Evolutionary conservation across 495 filamentous ascomycete genomes (phyloP), one percentile per base, ranked within the genome.

Genomic region (Penicilliopsis zonata): DNA sequence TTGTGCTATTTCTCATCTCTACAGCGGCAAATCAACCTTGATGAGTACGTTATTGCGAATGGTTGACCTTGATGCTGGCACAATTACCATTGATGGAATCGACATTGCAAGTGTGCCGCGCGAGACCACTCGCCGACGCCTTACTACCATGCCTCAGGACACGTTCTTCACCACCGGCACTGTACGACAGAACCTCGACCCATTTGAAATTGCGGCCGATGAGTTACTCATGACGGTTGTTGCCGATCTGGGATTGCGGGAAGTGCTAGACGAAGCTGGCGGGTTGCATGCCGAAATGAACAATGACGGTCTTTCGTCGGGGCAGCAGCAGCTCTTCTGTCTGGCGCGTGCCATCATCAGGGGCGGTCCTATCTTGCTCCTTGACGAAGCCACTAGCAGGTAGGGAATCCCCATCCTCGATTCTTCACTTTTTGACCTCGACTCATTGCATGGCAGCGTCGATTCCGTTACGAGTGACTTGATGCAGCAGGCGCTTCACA

Each of bases 71-170:
- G 53, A 42, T 9, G 41, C 40, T 19, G 65, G 67, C 25, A 44
- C 42, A 25, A 65, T 70, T 31, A 46, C 26, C 9, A 57, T 76
- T 17, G 69, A 75, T 30, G 59, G 60, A 7, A 35, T 65, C 14
- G 59, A 65, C 35, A 44, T 72, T 24, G 53, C 60, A 13, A 59
- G 49, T 5, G 49, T 71, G 5, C 67, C 63, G 0, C 58, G 61
- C 6, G 48, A 62, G 20, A 55, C 64, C 9, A 53, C 72, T 30
- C 63, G 68, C 23, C 50, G 60, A 1, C 57, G 55, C 13, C 49
- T 71, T 35, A 68, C 63, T 18, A 63, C 55, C 1, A 53, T 78
- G 22, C 67, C 76, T 5, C 74, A 82, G 38, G 65, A 74, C 31
- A 63, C 75, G 0, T n/a, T n/a, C n/a, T n/a, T n/a, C n/a, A n/a